Conservation (phyloP, 176 grass and related monocot genomes). For the Carex scoparia region DNA sequence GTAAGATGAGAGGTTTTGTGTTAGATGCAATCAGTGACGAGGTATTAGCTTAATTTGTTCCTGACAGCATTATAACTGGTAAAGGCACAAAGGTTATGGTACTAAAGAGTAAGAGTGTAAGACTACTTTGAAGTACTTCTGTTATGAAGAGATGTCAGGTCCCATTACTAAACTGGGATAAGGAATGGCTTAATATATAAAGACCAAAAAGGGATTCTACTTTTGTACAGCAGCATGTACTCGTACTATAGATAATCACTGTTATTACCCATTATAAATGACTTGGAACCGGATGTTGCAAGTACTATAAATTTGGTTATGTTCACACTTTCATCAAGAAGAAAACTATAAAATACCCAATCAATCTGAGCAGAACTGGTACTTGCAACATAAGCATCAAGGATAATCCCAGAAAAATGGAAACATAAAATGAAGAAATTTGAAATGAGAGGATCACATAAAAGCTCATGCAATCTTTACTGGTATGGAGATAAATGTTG, state of each 20-base stretch:
- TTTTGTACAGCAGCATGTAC: too few relatives aligned
- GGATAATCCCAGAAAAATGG: not conserved
- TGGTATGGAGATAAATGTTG: not conserved
- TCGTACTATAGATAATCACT: not conserved
- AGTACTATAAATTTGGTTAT: not conserved
- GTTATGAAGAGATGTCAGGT: not conserved
- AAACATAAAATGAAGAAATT: not conserved
- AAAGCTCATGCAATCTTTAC: not conserved
- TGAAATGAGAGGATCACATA: not conserved
- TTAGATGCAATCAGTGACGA: not conserved
- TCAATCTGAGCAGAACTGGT: not conserved
- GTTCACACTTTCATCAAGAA: not conserved
- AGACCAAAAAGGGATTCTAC: not conserved
- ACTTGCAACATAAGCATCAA: not conserved
- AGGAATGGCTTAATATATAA: not conserved
- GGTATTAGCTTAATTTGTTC: not conserved
- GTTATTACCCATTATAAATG: not conserved
- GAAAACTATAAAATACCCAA: slow-evolving; percentile 3
- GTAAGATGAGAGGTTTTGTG: not conserved
- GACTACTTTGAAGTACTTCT: not conserved
- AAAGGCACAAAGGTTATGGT: not conserved
- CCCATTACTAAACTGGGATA: not conserved
- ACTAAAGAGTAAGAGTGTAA: not conserved
- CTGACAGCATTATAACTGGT: not conserved
- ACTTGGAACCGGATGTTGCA: not conserved